Evolutionary conservation across 2,329 filamentous ascomycete genomes (phyloP).

Genomic region (Aspergillus novoparasiticus): DNA sequence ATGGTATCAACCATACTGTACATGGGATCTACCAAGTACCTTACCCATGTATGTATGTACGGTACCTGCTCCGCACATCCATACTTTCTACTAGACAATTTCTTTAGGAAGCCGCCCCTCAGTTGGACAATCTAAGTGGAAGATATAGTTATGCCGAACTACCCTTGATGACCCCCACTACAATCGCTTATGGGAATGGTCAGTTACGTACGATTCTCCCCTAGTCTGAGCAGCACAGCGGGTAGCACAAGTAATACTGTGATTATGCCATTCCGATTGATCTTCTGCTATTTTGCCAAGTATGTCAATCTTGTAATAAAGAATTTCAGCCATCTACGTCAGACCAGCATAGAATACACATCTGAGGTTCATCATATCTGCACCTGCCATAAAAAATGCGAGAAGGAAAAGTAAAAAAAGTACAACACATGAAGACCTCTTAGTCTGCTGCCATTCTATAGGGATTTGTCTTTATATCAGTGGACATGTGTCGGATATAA

Average conservation of each 20-base stretch:
- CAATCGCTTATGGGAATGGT: conserved; percentile 2
- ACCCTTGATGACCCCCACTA: conserved; percentile 12
- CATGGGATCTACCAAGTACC: conserved; percentile 1
- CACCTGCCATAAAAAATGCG: neutral
- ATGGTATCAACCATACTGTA: neutral
- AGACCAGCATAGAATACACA: neutral
- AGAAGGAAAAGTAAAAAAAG: neutral
- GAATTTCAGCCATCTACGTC: neutral
- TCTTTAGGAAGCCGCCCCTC: conserved; percentile 7
- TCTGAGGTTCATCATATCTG: neutral
- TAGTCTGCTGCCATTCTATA: neutral
- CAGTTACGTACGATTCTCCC: conserved; percentile 1
- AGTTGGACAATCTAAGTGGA: neutral
- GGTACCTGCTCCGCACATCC: conserved; percentile 7
- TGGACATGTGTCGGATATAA: neutral
- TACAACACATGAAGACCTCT: neutral
- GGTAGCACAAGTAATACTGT: neutral
- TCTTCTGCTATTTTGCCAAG: neutral
- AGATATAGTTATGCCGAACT: conserved; percentile 6
- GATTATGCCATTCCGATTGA: conserved; percentile 1
- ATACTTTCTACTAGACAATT: neutral
- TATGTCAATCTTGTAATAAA: neutral
- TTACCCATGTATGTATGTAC: neutral
- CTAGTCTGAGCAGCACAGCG: neutral
- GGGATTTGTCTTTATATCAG: neutral